Percentiles rank a stretch among this genome's conserved stretches.
Evolutionary conservation across 176 grass and related monocot species (phyloP).

Genomic region (Puya raimondii): DNA sequence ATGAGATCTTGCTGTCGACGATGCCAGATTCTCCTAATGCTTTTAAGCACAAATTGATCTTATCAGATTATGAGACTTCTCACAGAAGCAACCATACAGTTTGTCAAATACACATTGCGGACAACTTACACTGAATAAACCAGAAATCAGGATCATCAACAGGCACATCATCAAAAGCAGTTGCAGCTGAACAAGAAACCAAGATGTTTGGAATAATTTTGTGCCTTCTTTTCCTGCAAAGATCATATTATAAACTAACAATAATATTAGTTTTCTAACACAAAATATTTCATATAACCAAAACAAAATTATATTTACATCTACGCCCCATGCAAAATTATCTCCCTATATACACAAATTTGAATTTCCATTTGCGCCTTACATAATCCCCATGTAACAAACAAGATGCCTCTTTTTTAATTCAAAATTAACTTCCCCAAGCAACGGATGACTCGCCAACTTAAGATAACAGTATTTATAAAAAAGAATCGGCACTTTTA

Average conservation of each 20-base stretch:
- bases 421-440: too few species aligned
- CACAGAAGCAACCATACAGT: background rate
- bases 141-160: constrained; percentile 73
- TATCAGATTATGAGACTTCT: constrained; percentile 5
- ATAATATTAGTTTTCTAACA: background rate
- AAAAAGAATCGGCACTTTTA: too few species aligned
- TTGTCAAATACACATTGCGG: background rate
- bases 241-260: background rate
- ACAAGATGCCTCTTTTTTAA: too few species aligned
- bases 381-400: too few species aligned
- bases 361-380: too few species aligned
- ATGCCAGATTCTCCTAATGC: constrained; percentile 92
- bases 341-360: too few species aligned
- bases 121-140: constrained; percentile 86
- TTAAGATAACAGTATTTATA: too few species aligned
- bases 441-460: too few species aligned
- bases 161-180: constrained; percentile 74
- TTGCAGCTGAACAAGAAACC: constrained; percentile 31
- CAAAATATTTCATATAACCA: background rate
- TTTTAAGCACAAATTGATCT: constrained; percentile 32
- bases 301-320: constrained; percentile 1
- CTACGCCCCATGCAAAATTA: too few species aligned
- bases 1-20: constrained; percentile 55
- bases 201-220: constrained; percentile 47
- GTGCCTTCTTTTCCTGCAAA: constrained; percentile 58